Conservation (phyloP, 495 filamentous ascomycete genomes). For the Hypoxylon trugodes region DNA sequence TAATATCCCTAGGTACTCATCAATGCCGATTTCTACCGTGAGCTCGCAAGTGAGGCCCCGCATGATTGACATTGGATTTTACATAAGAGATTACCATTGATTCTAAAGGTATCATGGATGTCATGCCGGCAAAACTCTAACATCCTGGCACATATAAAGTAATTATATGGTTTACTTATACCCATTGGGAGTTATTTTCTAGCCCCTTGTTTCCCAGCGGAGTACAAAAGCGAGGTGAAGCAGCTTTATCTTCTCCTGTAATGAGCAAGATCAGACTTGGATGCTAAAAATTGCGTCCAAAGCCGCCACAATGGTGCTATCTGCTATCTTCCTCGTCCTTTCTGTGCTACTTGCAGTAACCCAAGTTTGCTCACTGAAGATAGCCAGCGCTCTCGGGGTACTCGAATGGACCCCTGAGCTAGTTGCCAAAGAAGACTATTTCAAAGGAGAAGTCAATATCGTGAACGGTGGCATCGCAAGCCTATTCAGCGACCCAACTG, state of each 20-base stretch:
- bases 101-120: too few species aligned
- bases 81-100: too few species aligned
- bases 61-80: too few species aligned
- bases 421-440: slow-evolving; percentile 45
- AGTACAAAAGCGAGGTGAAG: background rate
- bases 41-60: too few species aligned
- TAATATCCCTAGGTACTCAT: too few species aligned
- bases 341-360: background rate
- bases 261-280: background rate
- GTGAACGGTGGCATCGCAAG: slow-evolving; percentile 47
- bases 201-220: too few species aligned
- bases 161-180: too few species aligned
- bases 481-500: slow-evolving; percentile 36
- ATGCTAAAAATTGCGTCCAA: background rate
- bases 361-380: slow-evolving; percentile 29
- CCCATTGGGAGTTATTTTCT: too few species aligned
- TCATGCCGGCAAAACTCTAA: too few species aligned
- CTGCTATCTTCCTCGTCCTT: background rate
- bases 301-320: background rate
- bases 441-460: slow-evolving; percentile 36
- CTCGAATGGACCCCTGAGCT: slow-evolving; percentile 48
- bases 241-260: background rate
- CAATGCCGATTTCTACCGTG: too few species aligned
- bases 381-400: slow-evolving; percentile 37
- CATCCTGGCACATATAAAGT: too few species aligned